Conservation (phyloP, 2,329 filamentous ascomycete species). For the Niveomyces coronatus region DNA sequence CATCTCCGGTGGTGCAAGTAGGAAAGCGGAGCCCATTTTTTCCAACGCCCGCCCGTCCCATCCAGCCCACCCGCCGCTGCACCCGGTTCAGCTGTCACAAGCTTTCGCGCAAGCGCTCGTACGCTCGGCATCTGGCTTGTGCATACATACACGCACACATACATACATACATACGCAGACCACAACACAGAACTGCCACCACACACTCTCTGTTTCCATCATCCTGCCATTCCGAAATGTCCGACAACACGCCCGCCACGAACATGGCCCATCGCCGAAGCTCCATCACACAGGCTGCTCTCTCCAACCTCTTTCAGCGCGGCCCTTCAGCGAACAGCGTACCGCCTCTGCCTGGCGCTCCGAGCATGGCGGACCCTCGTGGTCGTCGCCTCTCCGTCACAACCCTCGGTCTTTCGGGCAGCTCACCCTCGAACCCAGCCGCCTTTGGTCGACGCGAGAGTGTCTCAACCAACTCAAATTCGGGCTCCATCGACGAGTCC, state of each 20-base stretch:
- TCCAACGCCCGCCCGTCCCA: not conserved
- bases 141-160: not conserved
- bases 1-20: not conserved
- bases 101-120: not conserved
- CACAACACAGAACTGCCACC: slow-evolving; percentile 16
- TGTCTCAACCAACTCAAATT: slow-evolving; percentile 52
- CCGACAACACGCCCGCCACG: slow-evolving; percentile 24
- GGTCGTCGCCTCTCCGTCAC: slow-evolving; percentile 65
- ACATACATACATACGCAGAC: slow-evolving; percentile 11
- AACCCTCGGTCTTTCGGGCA: slow-evolving; percentile 63
- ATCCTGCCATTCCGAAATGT: slow-evolving; percentile 17
- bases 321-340: slow-evolving; percentile 39
- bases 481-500: slow-evolving; percentile 58
- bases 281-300: slow-evolving; percentile 46
- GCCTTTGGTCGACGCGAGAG: slow-evolving; percentile 53
- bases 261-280: slow-evolving; percentile 37
- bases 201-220: slow-evolving; percentile 11
- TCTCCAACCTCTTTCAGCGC: slow-evolving; percentile 49
- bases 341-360: slow-evolving; percentile 24
- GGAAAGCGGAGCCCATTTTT: slow-evolving; percentile 1
- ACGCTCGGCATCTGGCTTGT: not conserved
- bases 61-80: too few relatives aligned
- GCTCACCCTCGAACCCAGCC: slow-evolving; percentile 48
- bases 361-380: slow-evolving; percentile 42
- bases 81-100: not conserved